Evolutionary conservation across 345 rosid species (phyloP), one percentile per base, ranked within the genome.

Genomic region (Eucalyptus grandis): DNA sequence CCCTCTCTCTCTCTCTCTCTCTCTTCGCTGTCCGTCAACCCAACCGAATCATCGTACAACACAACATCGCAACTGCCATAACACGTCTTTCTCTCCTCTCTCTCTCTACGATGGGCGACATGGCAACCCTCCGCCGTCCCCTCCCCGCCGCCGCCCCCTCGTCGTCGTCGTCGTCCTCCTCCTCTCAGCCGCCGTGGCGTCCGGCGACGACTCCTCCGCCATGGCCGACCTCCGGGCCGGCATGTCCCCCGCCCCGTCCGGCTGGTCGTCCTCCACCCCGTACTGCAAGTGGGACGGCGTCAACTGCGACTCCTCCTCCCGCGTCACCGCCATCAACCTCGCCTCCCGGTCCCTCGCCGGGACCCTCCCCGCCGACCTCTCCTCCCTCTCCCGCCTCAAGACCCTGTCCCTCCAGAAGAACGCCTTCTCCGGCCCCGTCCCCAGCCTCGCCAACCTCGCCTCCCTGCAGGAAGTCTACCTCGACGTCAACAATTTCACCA

Each of bases 201-300:
- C 88, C 56, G 96, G 90, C 4, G 98, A 95, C 47, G 99, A 98
- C 83, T 92, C 91, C 47, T 87, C 92, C 14, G 90, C 91, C 54
- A 93, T 97, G 90, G 92, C 94, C 51, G 92, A 93, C 21, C 88
- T 98, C 17, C 93, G 96, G 47, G 69, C 89, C 34, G 89, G 96
- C 30, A 89, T 97, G n/a, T 40, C n/a, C 47, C 93, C 94, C 5
- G 49, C 93, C 7, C 98, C 99, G 16, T 54, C 92, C 37, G 91
- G 91, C 19, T 97, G 99, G 99, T 94, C 97, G 5, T 60, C 88
- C 49, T 24, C 95, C 6, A 24, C 85, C 31, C 90, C 56, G 54
- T 91, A 56, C 91, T 98, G 99, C 92, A 26, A 43, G 1, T 98
- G 99, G 99, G 50, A 54, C 4, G 97, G 99, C 90, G 83, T 97